Evolutionary conservation across 2,329 filamentous ascomycete species (phyloP).

Genomic region (Fusarium hostae): DNA sequence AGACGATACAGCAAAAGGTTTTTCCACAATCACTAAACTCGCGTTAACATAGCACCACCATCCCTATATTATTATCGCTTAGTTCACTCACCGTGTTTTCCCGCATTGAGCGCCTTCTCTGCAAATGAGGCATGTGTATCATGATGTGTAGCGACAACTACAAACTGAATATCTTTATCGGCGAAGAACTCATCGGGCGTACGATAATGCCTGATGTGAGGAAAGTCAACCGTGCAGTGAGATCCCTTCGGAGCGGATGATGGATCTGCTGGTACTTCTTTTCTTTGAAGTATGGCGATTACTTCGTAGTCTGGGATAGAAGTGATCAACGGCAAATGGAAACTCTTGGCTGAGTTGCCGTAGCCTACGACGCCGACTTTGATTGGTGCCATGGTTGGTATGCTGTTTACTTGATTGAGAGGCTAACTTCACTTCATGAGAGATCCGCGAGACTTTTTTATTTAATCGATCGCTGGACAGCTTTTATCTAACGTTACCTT

Average conservation of each 20-base stretch:
- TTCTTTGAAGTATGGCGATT: slow-evolving; percentile 60
- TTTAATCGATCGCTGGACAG: accelerated
- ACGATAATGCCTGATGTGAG: slow-evolving; percentile 64
- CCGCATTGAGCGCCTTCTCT: slow-evolving; percentile 24
- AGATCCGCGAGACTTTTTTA: neutral
- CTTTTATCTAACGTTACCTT: neutral
- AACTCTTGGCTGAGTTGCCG: slow-evolving; percentile 59
- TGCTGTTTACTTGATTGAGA: neutral
- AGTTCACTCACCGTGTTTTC: slow-evolving; percentile 37
- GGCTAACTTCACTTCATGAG: too few relatives aligned
- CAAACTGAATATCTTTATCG: slow-evolving; percentile 68
- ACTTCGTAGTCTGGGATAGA: slow-evolving; percentile 58
- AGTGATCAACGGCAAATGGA: slow-evolving; percentile 62
- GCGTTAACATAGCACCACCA: too few relatives aligned
- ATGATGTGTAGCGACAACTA: slow-evolving; percentile 58
- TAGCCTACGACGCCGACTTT: slow-evolving; percentile 64
- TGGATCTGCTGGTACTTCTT: slow-evolving; percentile 49
- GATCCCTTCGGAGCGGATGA: slow-evolving; percentile 44
- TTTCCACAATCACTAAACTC: slow-evolving; percentile 36
- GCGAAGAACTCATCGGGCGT: slow-evolving; percentile 68
- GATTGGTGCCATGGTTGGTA: slow-evolving; percentile 48
- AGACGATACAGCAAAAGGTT: slow-evolving; percentile 33
- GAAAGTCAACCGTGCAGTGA: slow-evolving; percentile 62
- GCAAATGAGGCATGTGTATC: slow-evolving; percentile 38
- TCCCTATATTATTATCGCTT: too few relatives aligned